Conservation (phyloP, 345 rosid species). For the Gossypium bickii region DNA sequence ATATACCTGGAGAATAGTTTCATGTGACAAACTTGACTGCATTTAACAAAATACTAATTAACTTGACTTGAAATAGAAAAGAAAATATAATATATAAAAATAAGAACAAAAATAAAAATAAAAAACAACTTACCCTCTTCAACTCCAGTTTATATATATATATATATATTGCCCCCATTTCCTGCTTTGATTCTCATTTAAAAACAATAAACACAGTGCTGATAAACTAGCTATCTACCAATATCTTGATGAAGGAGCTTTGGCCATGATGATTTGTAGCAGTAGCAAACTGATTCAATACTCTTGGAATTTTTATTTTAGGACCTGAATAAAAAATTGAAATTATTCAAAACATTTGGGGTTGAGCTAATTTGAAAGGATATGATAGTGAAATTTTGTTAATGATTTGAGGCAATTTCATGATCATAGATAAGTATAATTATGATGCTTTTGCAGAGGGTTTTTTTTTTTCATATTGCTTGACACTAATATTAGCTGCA, state of each 20-base stretch:
- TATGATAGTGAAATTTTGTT: neutral
- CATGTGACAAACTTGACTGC: slow-evolving; percentile 20
- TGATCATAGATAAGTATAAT: neutral
- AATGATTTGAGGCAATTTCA: neutral
- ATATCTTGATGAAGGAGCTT: slow-evolving; percentile 19
- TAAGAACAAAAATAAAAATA: neutral
- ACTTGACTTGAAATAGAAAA: neutral
- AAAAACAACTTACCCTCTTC: slow-evolving; percentile 31
- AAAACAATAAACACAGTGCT: slow-evolving; percentile 24
- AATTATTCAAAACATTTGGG: neutral
- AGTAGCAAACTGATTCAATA: neutral
- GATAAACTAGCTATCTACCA: slow-evolving; percentile 6
- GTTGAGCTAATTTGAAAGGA: neutral
- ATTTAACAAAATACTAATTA: slow-evolving; percentile 3
- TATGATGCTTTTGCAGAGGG: neutral
- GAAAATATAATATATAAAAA: neutral
- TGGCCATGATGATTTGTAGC: neutral
- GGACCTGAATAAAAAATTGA: slow-evolving; percentile 24
- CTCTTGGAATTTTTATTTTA: slow-evolving; percentile 19
- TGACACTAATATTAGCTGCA: slow-evolving; percentile 18
- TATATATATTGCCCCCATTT: slow-evolving; percentile 19
- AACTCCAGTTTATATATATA: slow-evolving; percentile 9
- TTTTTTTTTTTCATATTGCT: neutral
- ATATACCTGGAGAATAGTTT: slow-evolving; percentile 16
- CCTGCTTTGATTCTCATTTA: slow-evolving; percentile 19